Conservation (phyloP, 1,284 basidiomycete species). For the Fomitopsis betulina region DNA sequence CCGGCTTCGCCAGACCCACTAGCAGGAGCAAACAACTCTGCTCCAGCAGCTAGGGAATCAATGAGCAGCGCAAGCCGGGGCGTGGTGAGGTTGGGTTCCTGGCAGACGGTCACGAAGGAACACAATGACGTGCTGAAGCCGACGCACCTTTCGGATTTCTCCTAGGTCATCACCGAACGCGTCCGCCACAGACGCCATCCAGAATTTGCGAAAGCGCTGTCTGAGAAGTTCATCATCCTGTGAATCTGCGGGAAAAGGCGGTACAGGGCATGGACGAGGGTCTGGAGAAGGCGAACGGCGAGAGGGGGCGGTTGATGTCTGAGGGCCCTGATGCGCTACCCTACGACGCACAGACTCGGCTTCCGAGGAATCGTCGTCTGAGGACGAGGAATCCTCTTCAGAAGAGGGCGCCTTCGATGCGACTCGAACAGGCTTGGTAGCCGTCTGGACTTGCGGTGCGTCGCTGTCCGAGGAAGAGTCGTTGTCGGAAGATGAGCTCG, state of each 20-base stretch:
- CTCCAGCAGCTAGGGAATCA: slow-evolving; percentile 73
- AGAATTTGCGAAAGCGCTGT: slow-evolving; percentile 69
- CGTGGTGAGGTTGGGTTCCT: slow-evolving; percentile 70
- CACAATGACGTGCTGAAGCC: not conserved
- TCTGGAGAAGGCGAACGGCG: slow-evolving; percentile 43
- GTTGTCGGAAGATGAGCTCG: slow-evolving; percentile 30
- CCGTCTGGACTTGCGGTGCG: not conserved
- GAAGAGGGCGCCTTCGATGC: slow-evolving; percentile 12
- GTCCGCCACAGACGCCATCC: slow-evolving; percentile 76
- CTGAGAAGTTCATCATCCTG: slow-evolving; percentile 48
- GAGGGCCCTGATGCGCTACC: not conserved
- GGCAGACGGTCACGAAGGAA: not conserved
- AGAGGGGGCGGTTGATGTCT: not conserved
- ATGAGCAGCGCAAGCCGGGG: slow-evolving; percentile 66
- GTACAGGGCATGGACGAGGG: slow-evolving; percentile 41
- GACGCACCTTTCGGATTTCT: slow-evolving; percentile 64
- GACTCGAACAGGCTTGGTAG: not conserved
- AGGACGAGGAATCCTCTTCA: slow-evolving; percentile 9
- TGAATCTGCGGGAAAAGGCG: slow-evolving; percentile 41
- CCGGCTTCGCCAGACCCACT: slow-evolving; percentile 21
- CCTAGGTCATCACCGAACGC: slow-evolving; percentile 76
- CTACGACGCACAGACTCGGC: slow-evolving; percentile 1
- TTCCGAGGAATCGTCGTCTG: slow-evolving; percentile 12
- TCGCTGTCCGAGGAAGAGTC: slow-evolving; percentile 2
- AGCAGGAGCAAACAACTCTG: slow-evolving; percentile 58